phyloP scores from a whole-genome alignment of 768 basidiomycete species.

The Butyriboletus loyo region DNA sequence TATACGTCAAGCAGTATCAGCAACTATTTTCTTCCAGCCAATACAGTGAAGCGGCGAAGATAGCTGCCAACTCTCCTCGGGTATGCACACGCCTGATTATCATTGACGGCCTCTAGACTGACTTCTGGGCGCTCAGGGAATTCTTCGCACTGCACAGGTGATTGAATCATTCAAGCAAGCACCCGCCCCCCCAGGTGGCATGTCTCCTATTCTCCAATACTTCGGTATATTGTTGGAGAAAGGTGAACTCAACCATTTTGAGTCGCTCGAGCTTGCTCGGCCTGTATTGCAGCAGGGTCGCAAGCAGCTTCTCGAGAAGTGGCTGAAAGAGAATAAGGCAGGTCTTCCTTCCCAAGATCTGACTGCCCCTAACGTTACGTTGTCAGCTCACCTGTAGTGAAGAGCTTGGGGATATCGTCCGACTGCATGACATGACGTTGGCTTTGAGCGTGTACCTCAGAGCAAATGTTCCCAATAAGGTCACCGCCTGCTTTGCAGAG shows the following conservation, averaged over 20 bases:
- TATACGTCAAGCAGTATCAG: conserved; percentile 93
- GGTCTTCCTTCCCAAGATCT: conserved; percentile 4
- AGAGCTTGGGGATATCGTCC: conserved; percentile 96
- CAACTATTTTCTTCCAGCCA: conserved; percentile 86
- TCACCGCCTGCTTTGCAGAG: conserved; percentile 98
- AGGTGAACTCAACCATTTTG: conserved; percentile 94
- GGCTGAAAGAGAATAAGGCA: conserved; percentile 99
- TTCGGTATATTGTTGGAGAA: conserved; percentile 99
- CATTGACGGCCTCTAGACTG: neutral
- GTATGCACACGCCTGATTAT: conserved; percentile 39
- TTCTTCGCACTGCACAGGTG: conserved; percentile 89
- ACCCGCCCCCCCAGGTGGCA: conserved; percentile 82
- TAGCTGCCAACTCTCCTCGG: conserved; percentile 95
- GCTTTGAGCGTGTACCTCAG: conserved; percentile 97
- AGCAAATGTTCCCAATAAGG: conserved; percentile 97
- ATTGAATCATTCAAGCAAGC: conserved; percentile 98
- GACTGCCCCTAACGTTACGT: conserved; percentile 10
- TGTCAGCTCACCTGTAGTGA: conserved; percentile 92
- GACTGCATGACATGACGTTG: conserved; percentile 92
- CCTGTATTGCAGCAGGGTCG: conserved; percentile 95
- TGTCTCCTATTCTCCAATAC: conserved; percentile 96
- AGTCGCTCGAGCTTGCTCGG: conserved; percentile 92
- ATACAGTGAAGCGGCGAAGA: conserved; percentile 91
- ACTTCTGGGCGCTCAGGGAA: conserved; percentile 53
- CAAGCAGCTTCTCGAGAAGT: conserved; percentile 96